A percentile compares a stretch with the other conserved stretches of the same genome.
Conservation (phyloP, 495 filamentous ascomycete species). For the Polyplosphaeria fusca region DNA sequence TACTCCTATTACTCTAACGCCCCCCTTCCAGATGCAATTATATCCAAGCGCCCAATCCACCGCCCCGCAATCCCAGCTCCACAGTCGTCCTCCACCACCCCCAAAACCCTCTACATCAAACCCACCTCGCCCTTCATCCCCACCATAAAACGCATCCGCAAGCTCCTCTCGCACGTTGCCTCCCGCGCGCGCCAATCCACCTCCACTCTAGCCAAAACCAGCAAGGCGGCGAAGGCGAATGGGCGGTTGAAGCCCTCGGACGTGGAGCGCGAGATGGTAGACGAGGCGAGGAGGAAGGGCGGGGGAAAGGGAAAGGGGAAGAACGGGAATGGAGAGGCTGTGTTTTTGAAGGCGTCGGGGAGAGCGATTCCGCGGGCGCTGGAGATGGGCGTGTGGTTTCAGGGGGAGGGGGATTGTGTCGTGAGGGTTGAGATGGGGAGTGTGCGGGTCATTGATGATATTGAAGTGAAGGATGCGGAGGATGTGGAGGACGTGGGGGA, state of each 20-base stretch:
- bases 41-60: slow-evolving; percentile 68
- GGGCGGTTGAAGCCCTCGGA: slow-evolving; percentile 7
- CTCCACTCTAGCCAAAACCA: slow-evolving; percentile 32
- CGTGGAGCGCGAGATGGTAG: slow-evolving; percentile 38
- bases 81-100: slow-evolving; percentile 47
- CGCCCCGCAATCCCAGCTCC: slow-evolving; percentile 63
- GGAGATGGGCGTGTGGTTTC: slow-evolving; percentile 43
- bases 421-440: slow-evolving; percentile 42
- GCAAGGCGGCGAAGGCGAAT: slow-evolving; percentile 1
- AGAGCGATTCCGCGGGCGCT: slow-evolving; percentile 72
- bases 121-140: slow-evolving; percentile 72
- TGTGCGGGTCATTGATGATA: slow-evolving; percentile 44
- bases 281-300: slow-evolving; percentile 1
- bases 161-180: slow-evolving; percentile 63
- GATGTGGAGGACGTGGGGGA: slow-evolving; percentile 35
- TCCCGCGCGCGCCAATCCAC: slow-evolving; percentile 50
- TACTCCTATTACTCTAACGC: neutral
- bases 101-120: slow-evolving; percentile 78
- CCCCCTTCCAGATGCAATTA: slow-evolving; percentile 41
- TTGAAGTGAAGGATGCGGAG: slow-evolving; percentile 27
- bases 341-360: slow-evolving; percentile 75
- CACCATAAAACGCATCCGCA: slow-evolving; percentile 75
- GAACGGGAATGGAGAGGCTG: slow-evolving; percentile 43
- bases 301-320: neutral
- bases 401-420: slow-evolving; percentile 38